A percentile compares a stretch with the other conserved stretches of the same genome.
phyloP scores from a whole-genome alignment of 2,329 filamentous ascomycete species.

The Saccharata proteae region DNA sequence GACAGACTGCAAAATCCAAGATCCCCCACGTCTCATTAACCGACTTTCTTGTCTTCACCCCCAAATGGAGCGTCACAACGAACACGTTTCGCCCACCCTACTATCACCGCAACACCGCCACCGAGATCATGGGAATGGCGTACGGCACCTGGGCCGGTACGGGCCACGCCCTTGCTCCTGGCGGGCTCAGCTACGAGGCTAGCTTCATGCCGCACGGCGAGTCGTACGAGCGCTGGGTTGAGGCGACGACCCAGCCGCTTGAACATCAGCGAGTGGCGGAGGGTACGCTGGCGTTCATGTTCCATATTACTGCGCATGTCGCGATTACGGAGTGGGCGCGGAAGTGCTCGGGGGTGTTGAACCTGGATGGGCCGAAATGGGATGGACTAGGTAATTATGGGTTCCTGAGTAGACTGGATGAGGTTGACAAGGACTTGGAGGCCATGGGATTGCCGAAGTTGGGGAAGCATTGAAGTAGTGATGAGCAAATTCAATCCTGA shows the following conservation, averaged over 20 bases:
- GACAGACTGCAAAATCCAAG: conserved; percentile 23
- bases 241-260: background rate
- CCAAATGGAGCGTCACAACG: conserved; percentile 26
- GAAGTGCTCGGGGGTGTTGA: background rate
- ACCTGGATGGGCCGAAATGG: no score
- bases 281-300: conserved; percentile 1
- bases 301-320: background rate
- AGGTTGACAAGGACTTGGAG: no score
- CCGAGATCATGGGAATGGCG: conserved; percentile 24
- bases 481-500: no score
- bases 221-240: conserved; percentile 1
- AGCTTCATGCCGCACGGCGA: conserved; percentile 3
- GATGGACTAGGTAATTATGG: no score
- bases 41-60: conserved; percentile 29
- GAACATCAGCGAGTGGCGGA: background rate
- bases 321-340: background rate
- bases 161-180: background rate
- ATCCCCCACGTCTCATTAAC: conserved; percentile 20
- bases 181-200: background rate
- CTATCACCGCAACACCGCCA: conserved; percentile 30
- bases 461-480: no score
- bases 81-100: conserved; percentile 31
- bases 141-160: conserved; percentile 1
- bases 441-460: no score
- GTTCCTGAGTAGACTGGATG: no score